Evolutionary conservation across 1,139 yeast species (phyloP).

Genomic region (Wickerhamiella infanticola): DNA sequence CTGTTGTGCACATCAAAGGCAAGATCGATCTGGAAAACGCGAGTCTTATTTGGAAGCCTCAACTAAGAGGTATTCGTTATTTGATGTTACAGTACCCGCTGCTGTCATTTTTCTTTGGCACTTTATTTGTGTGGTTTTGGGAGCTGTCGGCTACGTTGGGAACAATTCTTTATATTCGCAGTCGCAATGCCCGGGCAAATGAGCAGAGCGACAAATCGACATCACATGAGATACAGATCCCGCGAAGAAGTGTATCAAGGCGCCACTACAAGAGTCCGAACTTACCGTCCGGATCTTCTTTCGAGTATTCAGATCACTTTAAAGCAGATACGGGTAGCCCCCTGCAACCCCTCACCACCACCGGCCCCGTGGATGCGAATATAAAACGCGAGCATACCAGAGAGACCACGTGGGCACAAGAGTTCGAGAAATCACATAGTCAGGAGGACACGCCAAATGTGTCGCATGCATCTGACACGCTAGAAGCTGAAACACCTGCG

Average conservation of each 20-base stretch:
- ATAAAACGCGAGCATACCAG: too few species aligned
- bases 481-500: not conserved
- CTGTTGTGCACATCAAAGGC: slow-evolving; percentile 19
- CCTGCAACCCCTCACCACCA: too few species aligned
- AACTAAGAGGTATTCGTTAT: slow-evolving; percentile 45
- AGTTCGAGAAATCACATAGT: too few species aligned
- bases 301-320: too few species aligned
- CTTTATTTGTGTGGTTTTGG: slow-evolving; percentile 33
- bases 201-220: not conserved
- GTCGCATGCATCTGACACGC: too few species aligned
- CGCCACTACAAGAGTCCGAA: not conserved
- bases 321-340: too few species aligned
- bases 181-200: not conserved
- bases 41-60: slow-evolving; percentile 20
- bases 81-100: slow-evolving; percentile 37
- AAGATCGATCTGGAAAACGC: slow-evolving; percentile 21
- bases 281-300: too few species aligned
- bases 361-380: too few species aligned
- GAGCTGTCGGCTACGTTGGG: slow-evolving; percentile 18
- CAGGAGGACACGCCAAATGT: too few species aligned
- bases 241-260: not conserved
- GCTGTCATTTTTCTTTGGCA: slow-evolving; percentile 36
- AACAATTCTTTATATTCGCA: slow-evolving; percentile 2
- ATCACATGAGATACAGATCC: not conserved
- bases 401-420: too few species aligned